These are phyloP conservation scores for Debaryomyces maramus DNA, from an alignment of 805 yeast genomes.

Conservation along the genomic window DNA sequence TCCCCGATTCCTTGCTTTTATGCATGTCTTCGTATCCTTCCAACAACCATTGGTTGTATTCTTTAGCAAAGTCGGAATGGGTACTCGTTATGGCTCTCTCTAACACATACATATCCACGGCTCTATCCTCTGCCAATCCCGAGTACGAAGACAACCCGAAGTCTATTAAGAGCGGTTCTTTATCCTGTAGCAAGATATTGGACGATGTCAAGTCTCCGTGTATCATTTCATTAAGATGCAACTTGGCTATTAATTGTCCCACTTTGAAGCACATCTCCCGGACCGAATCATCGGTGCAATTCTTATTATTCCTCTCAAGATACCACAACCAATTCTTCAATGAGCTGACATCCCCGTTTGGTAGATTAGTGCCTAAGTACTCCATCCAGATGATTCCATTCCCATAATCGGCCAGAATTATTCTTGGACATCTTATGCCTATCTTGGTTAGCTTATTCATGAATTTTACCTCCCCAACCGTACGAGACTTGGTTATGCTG, in stretches of 20 bases:
- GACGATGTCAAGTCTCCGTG: constrained; percentile 96
- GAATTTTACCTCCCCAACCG: constrained; percentile 80
- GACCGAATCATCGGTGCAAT: constrained; percentile 36
- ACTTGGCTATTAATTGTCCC: constrained; percentile 64
- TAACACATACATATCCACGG: constrained; percentile 93
- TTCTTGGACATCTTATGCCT: constrained; percentile 67
- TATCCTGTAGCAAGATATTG: constrained; percentile 59
- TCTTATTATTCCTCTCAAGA: constrained; percentile 35
- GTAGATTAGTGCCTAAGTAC: constrained; percentile 56
- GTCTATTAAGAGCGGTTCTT: constrained; percentile 70
- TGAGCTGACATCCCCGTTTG: constrained; percentile 56
- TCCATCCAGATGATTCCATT: constrained; percentile 92
- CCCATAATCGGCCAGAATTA: constrained; percentile 72
- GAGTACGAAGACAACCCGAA: constrained; percentile 87
- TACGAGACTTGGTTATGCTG: constrained; percentile 73
- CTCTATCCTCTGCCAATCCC: constrained; percentile 81
- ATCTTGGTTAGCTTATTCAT: constrained; percentile 55
- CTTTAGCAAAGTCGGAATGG: constrained; percentile 70
- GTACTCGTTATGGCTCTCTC: constrained; percentile 92
- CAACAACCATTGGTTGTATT: constrained; percentile 68
- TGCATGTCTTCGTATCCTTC: constrained; percentile 60
- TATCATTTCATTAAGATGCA: constrained; percentile 76
- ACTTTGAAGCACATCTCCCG: constrained; percentile 49
- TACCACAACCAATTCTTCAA: constrained; percentile 76
- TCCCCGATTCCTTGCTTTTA: constrained; percentile 20